phyloP scores from a whole-genome alignment of 2,329 filamentous ascomycete species.

The Orbilia blumenaviensis region DNA sequence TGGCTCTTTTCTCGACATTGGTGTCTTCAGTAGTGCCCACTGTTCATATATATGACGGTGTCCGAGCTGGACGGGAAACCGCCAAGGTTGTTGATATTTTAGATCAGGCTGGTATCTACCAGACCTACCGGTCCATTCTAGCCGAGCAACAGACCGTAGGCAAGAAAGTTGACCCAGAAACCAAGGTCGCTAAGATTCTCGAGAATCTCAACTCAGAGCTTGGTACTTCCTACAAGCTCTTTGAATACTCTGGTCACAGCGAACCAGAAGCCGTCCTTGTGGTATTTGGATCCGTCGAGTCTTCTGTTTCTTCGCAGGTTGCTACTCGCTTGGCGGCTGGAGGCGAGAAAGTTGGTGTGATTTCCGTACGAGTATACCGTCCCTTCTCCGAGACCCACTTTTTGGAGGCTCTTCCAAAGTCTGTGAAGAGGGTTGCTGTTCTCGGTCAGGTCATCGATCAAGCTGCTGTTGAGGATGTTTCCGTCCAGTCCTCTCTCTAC shows the following conservation, averaged over 20 bases:
- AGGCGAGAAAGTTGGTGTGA: slow-evolving; percentile 81
- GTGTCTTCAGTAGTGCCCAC: slow-evolving; percentile 81
- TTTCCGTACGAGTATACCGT: slow-evolving; percentile 92
- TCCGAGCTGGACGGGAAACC: slow-evolving; percentile 82
- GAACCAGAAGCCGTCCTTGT: slow-evolving; percentile 84
- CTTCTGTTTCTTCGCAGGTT: slow-evolving; percentile 84
- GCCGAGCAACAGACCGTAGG: slow-evolving; percentile 71
- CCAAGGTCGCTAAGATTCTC: slow-evolving; percentile 75
- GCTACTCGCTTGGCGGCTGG: slow-evolving; percentile 75
- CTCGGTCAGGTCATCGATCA: slow-evolving; percentile 86
- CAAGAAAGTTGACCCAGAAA: slow-evolving; percentile 76
- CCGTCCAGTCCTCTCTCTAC: slow-evolving; percentile 84
- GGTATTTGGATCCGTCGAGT: slow-evolving; percentile 90
- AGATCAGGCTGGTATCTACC: slow-evolving; percentile 74
- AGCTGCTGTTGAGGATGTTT: slow-evolving; percentile 75
- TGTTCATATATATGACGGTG: slow-evolving; percentile 86
- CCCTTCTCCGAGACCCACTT: slow-evolving; percentile 97
- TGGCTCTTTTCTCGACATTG: slow-evolving; percentile 86
- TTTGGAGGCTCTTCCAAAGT: slow-evolving; percentile 79
- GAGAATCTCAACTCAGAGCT: slow-evolving; percentile 86
- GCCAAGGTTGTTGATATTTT: slow-evolving; percentile 83
- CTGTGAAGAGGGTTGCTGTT: slow-evolving; percentile 79
- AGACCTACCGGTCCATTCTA: slow-evolving; percentile 73
- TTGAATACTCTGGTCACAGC: slow-evolving; percentile 90
- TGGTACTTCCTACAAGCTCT: slow-evolving; percentile 89